Base-by-base conservation (phyloP, 129 eudicot genomes). In the Helianthus tuberosus region DNA sequence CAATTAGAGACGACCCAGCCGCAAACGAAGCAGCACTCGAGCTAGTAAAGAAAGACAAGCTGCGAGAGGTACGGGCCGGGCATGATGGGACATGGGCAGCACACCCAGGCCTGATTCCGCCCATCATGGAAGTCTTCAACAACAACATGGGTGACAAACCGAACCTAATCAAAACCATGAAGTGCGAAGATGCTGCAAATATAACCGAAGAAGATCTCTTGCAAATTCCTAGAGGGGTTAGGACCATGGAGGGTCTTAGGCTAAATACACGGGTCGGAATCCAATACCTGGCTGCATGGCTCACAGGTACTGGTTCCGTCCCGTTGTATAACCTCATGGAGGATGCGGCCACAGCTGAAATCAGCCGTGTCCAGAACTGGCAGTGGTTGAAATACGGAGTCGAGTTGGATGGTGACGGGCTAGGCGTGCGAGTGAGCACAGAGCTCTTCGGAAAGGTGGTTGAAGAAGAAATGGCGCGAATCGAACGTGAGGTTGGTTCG, bases 1-100 rank as follows among this genome's bases (percentile, higher is more conserved):
- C 98, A 14, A 89, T 93, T 52, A 68, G 87, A 49, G 96, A 89
- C 50, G 92, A 93, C 50, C 98, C 88, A 5, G 82, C 46, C 23
- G 96, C 96, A 20, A 93, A 87, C 44, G 90, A 84, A 63, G 89
- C 91, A 8, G 98, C 98, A 8, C 73, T 93, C 15, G 98, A 87
- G 60, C 77, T 93, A 35, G 98, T 93, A 66, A 85, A 70, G 77
- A 87, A 85, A 82, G 98, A 93, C 75, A 93, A 93, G 71, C 87
- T 85, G 4, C 79, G 96, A 59, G 98, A 93, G 76, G 96, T 89
- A 12, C 81, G 55, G 48, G 98, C 96, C 35, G 96, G 98, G 62
- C 98, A 93, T 39, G 98, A 93, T 32, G 98, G 98, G 49, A 93
- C 98, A 0, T 93, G 98, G 98, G 94, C 98, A 3, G 98, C 98